Evolutionary conservation across 2,329 filamentous ascomycete genomes (phyloP), one percentile per base, ranked within the genome.

Genomic region (Aschersonia sp.): DNA sequence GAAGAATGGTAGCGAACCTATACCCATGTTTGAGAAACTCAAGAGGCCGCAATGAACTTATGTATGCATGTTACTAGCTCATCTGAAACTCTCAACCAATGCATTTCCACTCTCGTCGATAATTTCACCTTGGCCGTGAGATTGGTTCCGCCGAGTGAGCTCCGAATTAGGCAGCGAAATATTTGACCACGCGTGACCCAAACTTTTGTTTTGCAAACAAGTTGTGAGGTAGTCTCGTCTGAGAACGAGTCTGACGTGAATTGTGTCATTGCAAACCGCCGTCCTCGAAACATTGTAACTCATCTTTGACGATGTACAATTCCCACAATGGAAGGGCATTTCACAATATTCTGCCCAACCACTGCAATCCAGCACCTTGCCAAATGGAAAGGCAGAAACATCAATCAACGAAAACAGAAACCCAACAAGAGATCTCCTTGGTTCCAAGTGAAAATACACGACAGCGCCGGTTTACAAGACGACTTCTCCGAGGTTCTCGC

Each of bases 401-500:
- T 10, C 6, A 3, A 48, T 35, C 12, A 30, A 42, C 10, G 42
- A 38, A 48, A 30, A 28, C n/a, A 12, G 30, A 29, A 28, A 28
- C 5, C 7, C 9, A 44, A 5, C 10, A 7, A 28, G 31, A 31
- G 20, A 42, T 42, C 6, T 20, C n/a, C 40, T n/a, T 10, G 6
- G 10, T 42, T n/a, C 20, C 6, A 6, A 3, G 9, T n/a, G 10
- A 5, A 20, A 20, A 20, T 20, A 20, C 20, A 20, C 20, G 6
- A 20, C 4, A 6, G 10, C 30, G 32, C 32, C 42, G 12, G 31
- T 40, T 45, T 40, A 88, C 35, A 91, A 64, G 30, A 84, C 74
- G 40, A 84, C 74, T 62, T 92, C 87, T 12, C 84, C 86, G 50
- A 80, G 72, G 54, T 84, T 85, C 69, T 95, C 89, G 31, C 85